Percentiles rank a stretch among this genome's conserved stretches.
phyloP scores from a whole-genome alignment of 2,329 filamentous ascomycete species.

The Paradendryphiella salina region DNA sequence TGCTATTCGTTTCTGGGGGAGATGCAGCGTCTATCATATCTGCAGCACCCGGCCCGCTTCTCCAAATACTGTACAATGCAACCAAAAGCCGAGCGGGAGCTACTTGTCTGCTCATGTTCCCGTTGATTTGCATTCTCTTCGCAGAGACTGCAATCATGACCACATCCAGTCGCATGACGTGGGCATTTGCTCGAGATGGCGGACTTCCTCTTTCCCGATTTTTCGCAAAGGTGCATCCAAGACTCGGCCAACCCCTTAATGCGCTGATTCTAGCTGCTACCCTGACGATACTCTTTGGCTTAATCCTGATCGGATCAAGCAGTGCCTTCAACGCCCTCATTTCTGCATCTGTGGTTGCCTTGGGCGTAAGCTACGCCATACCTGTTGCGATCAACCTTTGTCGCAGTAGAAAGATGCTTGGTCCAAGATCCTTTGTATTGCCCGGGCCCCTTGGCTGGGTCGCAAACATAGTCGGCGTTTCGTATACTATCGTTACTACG shows the following conservation, averaged over 20 bases:
- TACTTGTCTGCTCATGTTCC: slow-evolving; percentile 68
- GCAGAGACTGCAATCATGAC: slow-evolving; percentile 67
- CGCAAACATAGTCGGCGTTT: slow-evolving; percentile 63
- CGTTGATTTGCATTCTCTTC: slow-evolving; percentile 65
- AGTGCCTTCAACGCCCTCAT: slow-evolving; percentile 73
- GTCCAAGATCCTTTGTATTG: slow-evolving; percentile 61
- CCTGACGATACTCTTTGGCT: slow-evolving; percentile 68
- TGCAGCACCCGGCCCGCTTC: slow-evolving; percentile 60
- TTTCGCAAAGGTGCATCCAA: slow-evolving; percentile 64
- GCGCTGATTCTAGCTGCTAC: slow-evolving; percentile 63
- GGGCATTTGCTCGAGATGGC: slow-evolving; percentile 68
- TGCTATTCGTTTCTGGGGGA: slow-evolving; percentile 65
- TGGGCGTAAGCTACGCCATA: slow-evolving; percentile 74
- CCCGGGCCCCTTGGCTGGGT: slow-evolving; percentile 61
- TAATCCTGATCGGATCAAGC: slow-evolving; percentile 69
- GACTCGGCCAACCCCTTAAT: slow-evolving; percentile 67
- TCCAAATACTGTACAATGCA: slow-evolving; percentile 66
- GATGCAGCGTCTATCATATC: slow-evolving; percentile 60
- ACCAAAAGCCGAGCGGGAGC: slow-evolving; percentile 64
- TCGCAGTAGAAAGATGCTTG: slow-evolving; percentile 67
- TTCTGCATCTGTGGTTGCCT: slow-evolving; percentile 70
- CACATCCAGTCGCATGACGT: slow-evolving; percentile 67
- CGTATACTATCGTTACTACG: slow-evolving; percentile 70
- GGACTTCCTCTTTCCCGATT: slow-evolving; percentile 65
- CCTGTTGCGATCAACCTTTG: slow-evolving; percentile 71